Percentiles rank a stretch among this genome's conserved stretches.
These are phyloP conservation scores for Rhizopus sp. DNA, from an alignment of 371 early-diverging fungal species.

Conservation along the genomic window DNA sequence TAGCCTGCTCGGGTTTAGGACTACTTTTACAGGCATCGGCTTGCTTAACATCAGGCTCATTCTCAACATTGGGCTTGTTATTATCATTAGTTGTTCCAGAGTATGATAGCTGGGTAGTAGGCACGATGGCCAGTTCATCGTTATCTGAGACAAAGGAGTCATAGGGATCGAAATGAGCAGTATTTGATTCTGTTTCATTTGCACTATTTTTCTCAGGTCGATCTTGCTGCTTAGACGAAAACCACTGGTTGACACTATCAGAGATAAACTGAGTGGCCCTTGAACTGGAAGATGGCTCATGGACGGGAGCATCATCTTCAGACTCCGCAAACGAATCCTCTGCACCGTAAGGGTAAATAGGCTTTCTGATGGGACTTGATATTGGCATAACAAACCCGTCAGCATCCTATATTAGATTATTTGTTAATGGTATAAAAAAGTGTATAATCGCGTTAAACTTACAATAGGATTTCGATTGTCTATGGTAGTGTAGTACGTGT, in stretches of 20 bases:
- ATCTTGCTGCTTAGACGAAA: too few species aligned
- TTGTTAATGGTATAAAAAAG: not conserved
- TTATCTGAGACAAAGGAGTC: conserved; percentile 20
- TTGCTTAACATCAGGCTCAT: not conserved
- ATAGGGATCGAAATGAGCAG: not conserved
- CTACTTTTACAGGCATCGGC: not conserved
- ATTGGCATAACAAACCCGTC: conserved; percentile 20
- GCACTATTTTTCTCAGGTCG: too few species aligned
- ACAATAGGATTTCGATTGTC: not conserved
- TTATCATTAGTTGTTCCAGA: not conserved
- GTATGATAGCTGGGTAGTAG: not conserved
- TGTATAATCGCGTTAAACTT: not conserved
- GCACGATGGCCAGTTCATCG: not conserved
- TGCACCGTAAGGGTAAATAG: conserved; percentile 1
- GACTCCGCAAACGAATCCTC: conserved; percentile 15
- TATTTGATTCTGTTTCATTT: too few species aligned
- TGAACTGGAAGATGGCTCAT: too few species aligned
- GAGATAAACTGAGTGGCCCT: too few species aligned
- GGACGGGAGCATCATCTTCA: not conserved
- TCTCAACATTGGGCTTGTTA: not conserved
- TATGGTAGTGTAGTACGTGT: not conserved
- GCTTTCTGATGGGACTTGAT: not conserved
- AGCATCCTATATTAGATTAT: conserved; percentile 3
- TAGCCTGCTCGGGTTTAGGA: too few species aligned
- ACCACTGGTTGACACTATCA: too few species aligned